Conservation (phyloP, 441 rosid species). For the Euphorbia corollata region DNA sequence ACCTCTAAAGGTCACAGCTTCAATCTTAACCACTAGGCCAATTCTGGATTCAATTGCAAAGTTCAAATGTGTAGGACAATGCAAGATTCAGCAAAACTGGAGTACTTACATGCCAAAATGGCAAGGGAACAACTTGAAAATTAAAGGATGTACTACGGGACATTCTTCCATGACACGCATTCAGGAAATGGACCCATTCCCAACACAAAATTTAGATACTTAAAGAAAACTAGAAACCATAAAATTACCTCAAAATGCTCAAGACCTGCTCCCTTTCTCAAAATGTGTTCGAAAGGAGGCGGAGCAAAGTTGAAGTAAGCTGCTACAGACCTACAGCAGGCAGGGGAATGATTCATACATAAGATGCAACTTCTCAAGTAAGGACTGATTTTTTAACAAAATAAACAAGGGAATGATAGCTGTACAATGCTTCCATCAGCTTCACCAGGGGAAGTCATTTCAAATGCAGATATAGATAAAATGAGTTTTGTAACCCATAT, state of each 20-base stretch:
- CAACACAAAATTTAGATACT: neutral
- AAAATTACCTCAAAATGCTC: constrained; percentile 42
- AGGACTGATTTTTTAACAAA: neutral
- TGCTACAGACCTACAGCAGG: constrained; percentile 55
- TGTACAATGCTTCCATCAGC: neutral
- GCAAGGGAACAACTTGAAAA: neutral
- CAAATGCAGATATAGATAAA: neutral
- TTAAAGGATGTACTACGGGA: neutral
- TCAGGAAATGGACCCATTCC: neutral
- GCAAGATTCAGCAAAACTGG: neutral
- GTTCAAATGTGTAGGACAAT: neutral
- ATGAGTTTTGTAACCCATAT: neutral
- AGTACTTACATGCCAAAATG: neutral
- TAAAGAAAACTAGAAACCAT: neutral
- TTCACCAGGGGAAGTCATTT: neutral
- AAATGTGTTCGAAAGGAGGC: constrained; percentile 69
- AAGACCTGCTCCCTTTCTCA: constrained; percentile 27
- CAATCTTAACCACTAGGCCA: no score
- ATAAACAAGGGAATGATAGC: neutral
- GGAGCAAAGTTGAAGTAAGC: constrained; percentile 73
- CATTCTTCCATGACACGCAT: neutral
- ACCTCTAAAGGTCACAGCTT: no score
- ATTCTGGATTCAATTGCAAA: constrained; percentile 1
- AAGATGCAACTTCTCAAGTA: constrained; percentile 1
- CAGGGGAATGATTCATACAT: constrained; percentile 2